Base-by-base conservation (phyloP, 805 yeast species). In the Suhomyces emberorum region DNA sequence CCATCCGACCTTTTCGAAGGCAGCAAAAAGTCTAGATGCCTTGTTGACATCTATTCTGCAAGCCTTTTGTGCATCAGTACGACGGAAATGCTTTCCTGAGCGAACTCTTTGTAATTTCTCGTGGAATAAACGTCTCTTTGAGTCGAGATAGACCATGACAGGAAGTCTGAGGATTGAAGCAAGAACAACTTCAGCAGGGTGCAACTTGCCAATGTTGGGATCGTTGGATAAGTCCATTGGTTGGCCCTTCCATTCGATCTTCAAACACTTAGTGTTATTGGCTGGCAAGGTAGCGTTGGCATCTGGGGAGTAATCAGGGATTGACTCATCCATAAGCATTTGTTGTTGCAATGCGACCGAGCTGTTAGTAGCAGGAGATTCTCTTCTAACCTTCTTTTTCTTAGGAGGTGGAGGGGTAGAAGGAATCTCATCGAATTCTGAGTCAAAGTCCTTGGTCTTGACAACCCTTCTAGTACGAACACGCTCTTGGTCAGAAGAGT, bases 1-100 rank as follows among this genome's bases (percentile, higher is more conserved):
- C 91, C 97, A 87, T 28, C 97, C 97, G 30, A 85, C 91, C 57
- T 77, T 79, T 59, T 91, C 95, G 55, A 79, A 93, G 15, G 96
- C 88, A 18, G 91, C 95, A 65, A 77, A 91, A 37, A 91, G 69
- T 47, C 96, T 76, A 32, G 95, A 83, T 2, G 97, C 97, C 61
- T 93, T 93, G 62, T 93, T 93, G 30, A 91, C 98, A 61, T 93
- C 98, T 47, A 93, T 89, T 46, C 95, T 78, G 60, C 98, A 91
- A 4, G 97, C 96, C 69, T 93, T 93, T 63, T 91, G 98, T 6
- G 97, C 95, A 62, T 91, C 98, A 0, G 98, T 93, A 64, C 97
- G 81, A 64, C 96, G 81, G 65, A 91, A 91, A 18, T 93, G 91
- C 54, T 80, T 69, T 19, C 81, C 82, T 34, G 70, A 65, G 49